A percentile compares a stretch with the other conserved stretches of the same genome.
These are phyloP conservation scores for Pseudocercospora fijiensis DNA, from an alignment of 2,329 filamentous ascomycete genomes.

Conservation along the genomic window DNA sequence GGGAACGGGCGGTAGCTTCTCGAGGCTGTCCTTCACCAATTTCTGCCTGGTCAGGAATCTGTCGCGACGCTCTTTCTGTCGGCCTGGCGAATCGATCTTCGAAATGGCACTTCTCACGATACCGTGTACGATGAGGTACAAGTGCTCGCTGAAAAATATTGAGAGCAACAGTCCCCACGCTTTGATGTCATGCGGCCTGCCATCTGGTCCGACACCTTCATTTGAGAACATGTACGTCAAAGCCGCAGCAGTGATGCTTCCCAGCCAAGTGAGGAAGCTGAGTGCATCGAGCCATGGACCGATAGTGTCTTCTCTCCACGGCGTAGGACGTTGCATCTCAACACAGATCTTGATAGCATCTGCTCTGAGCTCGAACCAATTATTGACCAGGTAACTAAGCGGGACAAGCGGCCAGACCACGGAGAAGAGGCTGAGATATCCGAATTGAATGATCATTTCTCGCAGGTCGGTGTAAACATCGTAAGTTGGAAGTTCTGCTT, in stretches of 20 bases:
- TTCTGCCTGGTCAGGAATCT: constrained; percentile 77
- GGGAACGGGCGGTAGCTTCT: constrained; percentile 48
- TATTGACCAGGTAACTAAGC: constrained; percentile 86
- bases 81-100: constrained; percentile 80
- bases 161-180: constrained; percentile 78
- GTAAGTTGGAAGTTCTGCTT: constrained; percentile 79
- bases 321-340: constrained; percentile 83
- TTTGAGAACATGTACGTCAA: constrained; percentile 86
- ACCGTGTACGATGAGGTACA: constrained; percentile 77
- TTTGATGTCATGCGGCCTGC: constrained; percentile 67
- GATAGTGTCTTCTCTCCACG: constrained; percentile 88
- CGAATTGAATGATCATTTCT: constrained; percentile 83
- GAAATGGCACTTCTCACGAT: constrained; percentile 69
- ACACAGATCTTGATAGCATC: constrained; percentile 93
- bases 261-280: constrained; percentile 89
- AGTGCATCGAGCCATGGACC: constrained; percentile 87
- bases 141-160: constrained; percentile 83
- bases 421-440: constrained; percentile 87
- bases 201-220: constrained; percentile 63
- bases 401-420: constrained; percentile 93
- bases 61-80: constrained; percentile 81
- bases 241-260: constrained; percentile 81
- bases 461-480: constrained; percentile 88
- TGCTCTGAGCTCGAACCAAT: constrained; percentile 91
- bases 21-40: constrained; percentile 71